Conservation (phyloP, 1,139 yeast genomes). For the Arxiozyma heterogenica region DNA sequence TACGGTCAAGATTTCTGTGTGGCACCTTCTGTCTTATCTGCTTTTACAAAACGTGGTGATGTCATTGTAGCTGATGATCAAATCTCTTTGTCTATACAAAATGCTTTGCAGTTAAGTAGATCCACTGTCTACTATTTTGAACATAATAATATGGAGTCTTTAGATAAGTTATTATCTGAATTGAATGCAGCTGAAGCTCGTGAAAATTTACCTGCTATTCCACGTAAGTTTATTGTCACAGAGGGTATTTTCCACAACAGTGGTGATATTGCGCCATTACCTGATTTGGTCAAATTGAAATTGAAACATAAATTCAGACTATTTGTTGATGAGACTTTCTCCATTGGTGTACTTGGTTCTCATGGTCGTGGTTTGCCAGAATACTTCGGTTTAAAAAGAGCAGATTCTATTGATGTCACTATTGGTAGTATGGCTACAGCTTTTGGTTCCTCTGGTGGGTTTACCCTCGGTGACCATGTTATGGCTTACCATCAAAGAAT, state of each 20-base stretch:
- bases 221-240: constrained; percentile 81
- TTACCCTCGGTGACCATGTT: constrained; percentile 75
- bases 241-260: constrained; percentile 78
- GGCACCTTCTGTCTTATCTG: constrained; percentile 92
- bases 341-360: constrained; percentile 77
- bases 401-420: constrained; percentile 58
- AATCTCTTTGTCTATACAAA: constrained; percentile 69
- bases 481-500: constrained; percentile 92
- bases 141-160: constrained; percentile 80
- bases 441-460: constrained; percentile 89
- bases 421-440: constrained; percentile 79
- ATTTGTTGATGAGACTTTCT: constrained; percentile 76
- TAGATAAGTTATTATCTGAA: constrained; percentile 57
- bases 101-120: constrained; percentile 79
- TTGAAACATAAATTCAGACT: constrained; percentile 75
- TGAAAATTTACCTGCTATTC: constrained; percentile 55
- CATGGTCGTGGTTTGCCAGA: constrained; percentile 85
- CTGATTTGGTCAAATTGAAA: constrained; percentile 63
- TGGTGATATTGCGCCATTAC: constrained; percentile 75
- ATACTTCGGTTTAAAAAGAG: constrained; percentile 52
- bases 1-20: constrained; percentile 93
- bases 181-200: constrained; percentile 54
- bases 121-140: constrained; percentile 76
- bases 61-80: constrained; percentile 81
- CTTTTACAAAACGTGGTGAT: constrained; percentile 93